A percentile compares a stretch with the other conserved stretches of the same genome.
phyloP scores from a whole-genome alignment of 2,329 filamentous ascomycete genomes.

The Cladobotryum protrusum region DNA sequence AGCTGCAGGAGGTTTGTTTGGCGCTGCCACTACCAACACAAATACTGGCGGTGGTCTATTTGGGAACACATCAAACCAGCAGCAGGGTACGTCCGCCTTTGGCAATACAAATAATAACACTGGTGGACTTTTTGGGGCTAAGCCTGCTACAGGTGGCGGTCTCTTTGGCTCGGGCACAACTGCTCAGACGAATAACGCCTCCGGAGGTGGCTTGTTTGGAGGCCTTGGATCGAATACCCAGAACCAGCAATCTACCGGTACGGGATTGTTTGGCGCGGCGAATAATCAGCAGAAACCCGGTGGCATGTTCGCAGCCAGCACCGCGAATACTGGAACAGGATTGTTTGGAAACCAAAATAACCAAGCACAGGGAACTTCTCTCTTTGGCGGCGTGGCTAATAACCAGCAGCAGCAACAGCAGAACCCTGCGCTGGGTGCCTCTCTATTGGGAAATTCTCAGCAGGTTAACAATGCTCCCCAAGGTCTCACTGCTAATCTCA shows the following conservation, averaged over 20 bases:
- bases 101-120: slow-evolving; percentile 27
- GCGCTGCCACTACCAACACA: slow-evolving; percentile 22
- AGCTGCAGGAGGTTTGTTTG: slow-evolving; percentile 31
- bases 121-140: slow-evolving; percentile 36
- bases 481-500: slow-evolving; percentile 69
- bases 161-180: slow-evolving; percentile 35
- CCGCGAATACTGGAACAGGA: slow-evolving; percentile 39
- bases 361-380: slow-evolving; percentile 36
- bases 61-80: slow-evolving; percentile 37
- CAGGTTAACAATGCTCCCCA: slow-evolving; percentile 49
- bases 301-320: slow-evolving; percentile 47
- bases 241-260: slow-evolving; percentile 31
- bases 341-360: slow-evolving; percentile 48
- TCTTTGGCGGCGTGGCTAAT: slow-evolving; percentile 43
- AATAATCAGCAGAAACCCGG: slow-evolving; percentile 36
- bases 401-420: slow-evolving; percentile 50
- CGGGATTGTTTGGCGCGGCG: slow-evolving; percentile 44
- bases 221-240: slow-evolving; percentile 31
- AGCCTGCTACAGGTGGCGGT: slow-evolving; percentile 30
- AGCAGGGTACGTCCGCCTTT: slow-evolving; percentile 31
- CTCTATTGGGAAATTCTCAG: slow-evolving; percentile 54
- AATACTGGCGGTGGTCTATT: slow-evolving; percentile 39
- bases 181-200: slow-evolving; percentile 28
- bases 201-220: slow-evolving; percentile 40
- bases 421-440: slow-evolving; percentile 38